Evolutionary conservation across 2,329 filamentous ascomycete genomes (phyloP), one percentile per base, ranked within the genome.

Genomic region (Fusarium sp.): DNA sequence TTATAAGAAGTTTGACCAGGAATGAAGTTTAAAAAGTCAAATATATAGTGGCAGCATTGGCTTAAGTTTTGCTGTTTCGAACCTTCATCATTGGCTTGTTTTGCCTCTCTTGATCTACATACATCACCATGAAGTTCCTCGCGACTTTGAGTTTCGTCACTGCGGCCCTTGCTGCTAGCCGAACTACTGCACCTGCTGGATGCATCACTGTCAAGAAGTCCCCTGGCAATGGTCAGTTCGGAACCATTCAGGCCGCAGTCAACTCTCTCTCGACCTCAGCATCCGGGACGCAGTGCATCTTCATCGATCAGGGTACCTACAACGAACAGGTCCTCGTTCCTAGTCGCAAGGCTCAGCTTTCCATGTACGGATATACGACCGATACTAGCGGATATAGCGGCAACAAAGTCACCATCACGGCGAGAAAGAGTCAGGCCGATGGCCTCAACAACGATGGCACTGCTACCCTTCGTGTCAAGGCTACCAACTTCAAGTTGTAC

Each of bases 251-350:
- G 72, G 76, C 82, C 18, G 88, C 89, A 11, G 83, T 91, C 57
- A 74, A 87, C 69, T 83, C 87, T 7, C 81, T 90, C 11, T 85
- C 83, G n/a, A 84, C 82, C 1, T 79, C 80, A 2, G 80, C 82
- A 9, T 81, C 83, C 3, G 67, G 76, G 2, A 80, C 80, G 2
- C 86, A 88, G 59, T 86, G 83, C 72, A 88, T 91, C 77, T 91
- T 90, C 78, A 85, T 91, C 75, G 88, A 85, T 35, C 90, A 90
- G 77, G 45, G 87, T 4, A 88, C 84, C 18, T 90, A 89, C 79
- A 65, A 53, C 11, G 70, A 72, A 21, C 70, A 72, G 36, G 86
- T 90, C 33, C 84, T 84, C 58, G 81, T 89, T 20, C 75, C 81
- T 8, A 73, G 76, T 1, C 81, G 85, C 52, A 79, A 77, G 5